Evolutionary conservation across 805 yeast genomes (phyloP).

Genomic region (Wickerhamiella brachini): DNA sequence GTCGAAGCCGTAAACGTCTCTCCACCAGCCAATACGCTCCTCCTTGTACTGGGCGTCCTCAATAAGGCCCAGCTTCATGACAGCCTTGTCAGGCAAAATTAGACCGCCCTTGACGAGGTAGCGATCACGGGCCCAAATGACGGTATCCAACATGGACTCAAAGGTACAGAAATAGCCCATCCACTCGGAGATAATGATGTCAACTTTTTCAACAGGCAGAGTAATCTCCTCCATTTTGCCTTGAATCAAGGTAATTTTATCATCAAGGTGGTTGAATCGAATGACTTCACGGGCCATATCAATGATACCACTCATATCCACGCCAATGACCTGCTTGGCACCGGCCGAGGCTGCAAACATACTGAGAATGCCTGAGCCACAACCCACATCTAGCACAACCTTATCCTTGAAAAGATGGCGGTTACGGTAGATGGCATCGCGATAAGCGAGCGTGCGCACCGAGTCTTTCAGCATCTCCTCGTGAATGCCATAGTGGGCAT

Average conservation of each 20-base stretch:
- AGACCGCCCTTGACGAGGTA: conserved; percentile 70
- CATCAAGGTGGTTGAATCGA: conserved; percentile 66
- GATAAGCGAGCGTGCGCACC: conserved; percentile 79
- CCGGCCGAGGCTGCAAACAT: conserved; percentile 99
- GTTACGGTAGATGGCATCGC: conserved; percentile 86
- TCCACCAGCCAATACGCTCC: conserved; percentile 90
- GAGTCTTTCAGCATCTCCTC: conserved; percentile 98
- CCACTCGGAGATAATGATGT: conserved; percentile 95
- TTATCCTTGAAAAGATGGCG: conserved; percentile 82
- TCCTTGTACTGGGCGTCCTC: conserved; percentile 87
- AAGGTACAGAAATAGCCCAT: conserved; percentile 95
- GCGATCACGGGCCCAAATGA: conserved; percentile 82
- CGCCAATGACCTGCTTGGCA: conserved; percentile 94
- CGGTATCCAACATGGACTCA: conserved; percentile 97
- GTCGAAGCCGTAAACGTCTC: conserved; percentile 93
- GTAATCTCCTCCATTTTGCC: conserved; percentile 89
- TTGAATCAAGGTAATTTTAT: conserved; percentile 73
- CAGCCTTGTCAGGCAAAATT: conserved; percentile 87
- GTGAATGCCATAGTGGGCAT: conserved; percentile 94
- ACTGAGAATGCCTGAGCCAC: conserved; percentile 95
- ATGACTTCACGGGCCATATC: conserved; percentile 90
- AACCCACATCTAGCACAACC: conserved; percentile 92
- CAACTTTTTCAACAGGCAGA: conserved; percentile 78
- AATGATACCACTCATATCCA: conserved; percentile 92
- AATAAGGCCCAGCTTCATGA: conserved; percentile 78